phyloP scores from a whole-genome alignment of 2,329 filamentous ascomycete species.

The Bipolaris zeicola region DNA sequence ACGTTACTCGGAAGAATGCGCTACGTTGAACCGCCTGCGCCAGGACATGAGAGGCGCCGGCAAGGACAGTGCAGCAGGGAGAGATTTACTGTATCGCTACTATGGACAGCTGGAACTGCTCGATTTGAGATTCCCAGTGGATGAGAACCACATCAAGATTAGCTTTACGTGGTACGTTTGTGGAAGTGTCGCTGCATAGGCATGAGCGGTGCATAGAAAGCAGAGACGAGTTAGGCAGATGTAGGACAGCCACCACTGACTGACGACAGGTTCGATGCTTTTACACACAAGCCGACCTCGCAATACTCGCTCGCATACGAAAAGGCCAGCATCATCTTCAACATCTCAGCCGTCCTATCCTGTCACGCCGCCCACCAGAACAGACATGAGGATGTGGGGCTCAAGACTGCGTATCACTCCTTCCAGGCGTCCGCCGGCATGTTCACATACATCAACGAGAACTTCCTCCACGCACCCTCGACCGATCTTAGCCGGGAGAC shows the following conservation, averaged over 20 bases:
- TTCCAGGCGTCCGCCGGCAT: conserved; percentile 98
- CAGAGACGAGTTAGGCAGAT: background rate
- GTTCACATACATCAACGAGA: conserved; percentile 99
- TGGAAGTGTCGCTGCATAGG: background rate
- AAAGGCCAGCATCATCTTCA: conserved; percentile 99
- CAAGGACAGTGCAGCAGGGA: conserved; percentile 91
- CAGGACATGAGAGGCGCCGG: conserved; percentile 99
- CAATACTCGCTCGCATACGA: conserved; percentile 97
- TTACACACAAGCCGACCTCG: conserved; percentile 95
- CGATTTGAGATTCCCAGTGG: conserved; percentile 92
- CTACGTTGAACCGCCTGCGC: conserved; percentile 87
- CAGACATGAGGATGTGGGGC: conserved; percentile 84
- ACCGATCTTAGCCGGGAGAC: conserved; percentile 96
- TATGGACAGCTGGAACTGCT: conserved; percentile 96
- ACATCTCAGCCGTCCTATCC: conserved; percentile 95
- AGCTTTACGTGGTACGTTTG: conserved; percentile 86
- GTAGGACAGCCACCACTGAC: conserved; percentile 24
- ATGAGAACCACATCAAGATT: conserved; percentile 99
- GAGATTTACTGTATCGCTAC: conserved; percentile 94
- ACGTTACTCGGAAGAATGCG: conserved; percentile 93
- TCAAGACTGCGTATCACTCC: conserved; percentile 97
- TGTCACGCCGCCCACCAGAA: conserved; percentile 95
- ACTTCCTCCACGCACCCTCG: conserved; percentile 95
- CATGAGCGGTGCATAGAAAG: background rate
- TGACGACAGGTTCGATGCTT: conserved; percentile 89